A percentile compares a stretch with the other conserved stretches of the same genome.
Evolutionary conservation across 371 early-diverging fungal species (phyloP).

Genomic region (Coelomomyces lativittatus): DNA sequence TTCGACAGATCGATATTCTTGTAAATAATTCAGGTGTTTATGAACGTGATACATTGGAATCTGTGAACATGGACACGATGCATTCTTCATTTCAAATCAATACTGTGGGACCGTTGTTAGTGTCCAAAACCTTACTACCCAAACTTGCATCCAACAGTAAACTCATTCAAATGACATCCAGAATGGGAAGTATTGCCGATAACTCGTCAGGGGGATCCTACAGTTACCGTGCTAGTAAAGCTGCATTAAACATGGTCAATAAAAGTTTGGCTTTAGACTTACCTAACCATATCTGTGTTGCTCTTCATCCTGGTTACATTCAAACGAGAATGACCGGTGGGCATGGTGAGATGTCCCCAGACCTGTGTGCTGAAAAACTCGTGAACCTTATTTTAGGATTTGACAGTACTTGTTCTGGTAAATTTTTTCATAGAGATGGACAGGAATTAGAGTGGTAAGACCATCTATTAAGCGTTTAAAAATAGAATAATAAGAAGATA

Average conservation of each 20-base stretch:
- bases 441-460: conserved; percentile 2
- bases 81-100: conserved; percentile 2
- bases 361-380: not conserved
- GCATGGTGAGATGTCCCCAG: conserved; percentile 4
- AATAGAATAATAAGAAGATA: too few relatives aligned
- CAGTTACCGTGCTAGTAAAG: conserved; percentile 7
- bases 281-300: not conserved
- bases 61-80: not conserved
- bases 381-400: not conserved
- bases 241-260: conserved; percentile 4
- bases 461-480: too few relatives aligned
- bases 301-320: conserved; percentile 5
- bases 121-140: conserved; percentile 5
- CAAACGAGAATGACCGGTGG: conserved; percentile 5
- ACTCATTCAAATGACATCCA: conserved; percentile 5
- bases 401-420: not conserved
- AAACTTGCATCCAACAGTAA: not conserved
- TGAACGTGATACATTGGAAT: not conserved
- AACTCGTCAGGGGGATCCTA: conserved; percentile 4
- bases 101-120: conserved; percentile 3
- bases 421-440: conserved; percentile 5
- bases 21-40: conserved; percentile 4
- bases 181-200: conserved; percentile 7
- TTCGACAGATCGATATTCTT: not conserved
- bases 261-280: not conserved